Conservation (phyloP, 768 basidiomycete species). For the Tylopilus plumbeoviolaceoides region DNA sequence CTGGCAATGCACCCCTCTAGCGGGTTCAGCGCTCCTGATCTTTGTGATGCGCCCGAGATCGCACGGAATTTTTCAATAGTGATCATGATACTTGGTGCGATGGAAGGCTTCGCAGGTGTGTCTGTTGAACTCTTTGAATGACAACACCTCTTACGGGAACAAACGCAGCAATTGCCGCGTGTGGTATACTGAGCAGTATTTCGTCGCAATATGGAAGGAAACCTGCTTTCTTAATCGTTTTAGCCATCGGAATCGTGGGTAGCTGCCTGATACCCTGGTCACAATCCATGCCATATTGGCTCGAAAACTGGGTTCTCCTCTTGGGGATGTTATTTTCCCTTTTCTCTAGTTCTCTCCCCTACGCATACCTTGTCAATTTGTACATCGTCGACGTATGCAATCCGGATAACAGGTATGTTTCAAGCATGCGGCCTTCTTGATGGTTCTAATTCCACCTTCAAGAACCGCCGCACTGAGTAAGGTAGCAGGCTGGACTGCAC, state of each 20-base stretch:
- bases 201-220: conserved; percentile 27
- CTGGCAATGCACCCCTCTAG: conserved; percentile 5
- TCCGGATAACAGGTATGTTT: conserved; percentile 23
- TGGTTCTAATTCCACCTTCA: conserved; percentile 4
- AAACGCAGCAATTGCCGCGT: conserved; percentile 21
- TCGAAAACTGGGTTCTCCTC: conserved; percentile 11
- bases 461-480: conserved; percentile 28
- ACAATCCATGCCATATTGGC: not conserved
- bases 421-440: not conserved
- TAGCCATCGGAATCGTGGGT: conserved; percentile 7
- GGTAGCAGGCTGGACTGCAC: conserved; percentile 23
- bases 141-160: not conserved
- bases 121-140: not conserved
- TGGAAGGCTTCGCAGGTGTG: conserved; percentile 24
- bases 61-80: conserved; percentile 17
- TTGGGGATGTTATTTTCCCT: conserved; percentile 13
- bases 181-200: conserved; percentile 20
- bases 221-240: conserved; percentile 12
- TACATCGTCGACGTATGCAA: conserved; percentile 26
- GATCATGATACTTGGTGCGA: conserved; percentile 9
- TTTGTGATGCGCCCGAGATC: conserved; percentile 22
- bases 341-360: conserved; percentile 12
- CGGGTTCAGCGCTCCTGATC: conserved; percentile 1
- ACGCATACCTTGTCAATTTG: conserved; percentile 18
- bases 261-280: conserved; percentile 17